Base-by-base conservation (phyloP, 2,329 filamentous ascomycete genomes). In the Fusarium pseudograminearum region DNA sequence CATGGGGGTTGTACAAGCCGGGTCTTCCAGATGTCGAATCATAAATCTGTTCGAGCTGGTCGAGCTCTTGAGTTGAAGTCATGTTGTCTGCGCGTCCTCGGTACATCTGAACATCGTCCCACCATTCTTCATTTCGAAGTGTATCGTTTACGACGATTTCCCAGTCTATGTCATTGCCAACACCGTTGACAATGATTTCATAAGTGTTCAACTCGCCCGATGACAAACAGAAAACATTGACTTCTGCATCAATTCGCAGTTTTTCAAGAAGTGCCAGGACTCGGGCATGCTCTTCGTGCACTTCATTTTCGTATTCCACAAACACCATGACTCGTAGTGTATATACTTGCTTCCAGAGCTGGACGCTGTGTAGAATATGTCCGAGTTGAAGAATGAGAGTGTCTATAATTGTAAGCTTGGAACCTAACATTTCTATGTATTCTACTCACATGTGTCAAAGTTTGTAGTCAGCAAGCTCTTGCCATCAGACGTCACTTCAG, bases 371-470 rank as follows among this genome's bases (percentile, higher is more conserved):
- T 2, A 97, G 80, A 61, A 97, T 97, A 72, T 93, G 95, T 0
- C 94, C 93, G 12, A 97, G 84, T 73, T 97, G 93, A 5, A 97
- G 83, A 62, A 97, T 96, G n/a, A 97, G 83, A 0, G 93, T 90
- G 73, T 90, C 87, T 89, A 15, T 10, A 26, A 14, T 20, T 38
- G 62, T 74, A 26, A 69, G 68, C 31, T 46, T 62, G 20, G 11
- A 24, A 18, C 26, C n/a, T 7, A 12, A 4, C 20, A n/a, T 30
- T 22, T 33, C 14, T 16, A 28, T 15, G 15, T n/a, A 46, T 20
- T 11, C 5, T 15, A 79, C 87, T 80, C 88, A 85, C 94, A 97
- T 1, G 93, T 97, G 77, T 97, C 93, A 77, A 97, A 97, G 71
- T 97, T 97, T 1, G 92, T 96, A 1, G 93, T 97, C 57, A 95